These are phyloP conservation scores for Ulota crispa DNA, from an alignment of 225 moss, liverwort and hornwort species.

Conservation along the genomic window DNA sequence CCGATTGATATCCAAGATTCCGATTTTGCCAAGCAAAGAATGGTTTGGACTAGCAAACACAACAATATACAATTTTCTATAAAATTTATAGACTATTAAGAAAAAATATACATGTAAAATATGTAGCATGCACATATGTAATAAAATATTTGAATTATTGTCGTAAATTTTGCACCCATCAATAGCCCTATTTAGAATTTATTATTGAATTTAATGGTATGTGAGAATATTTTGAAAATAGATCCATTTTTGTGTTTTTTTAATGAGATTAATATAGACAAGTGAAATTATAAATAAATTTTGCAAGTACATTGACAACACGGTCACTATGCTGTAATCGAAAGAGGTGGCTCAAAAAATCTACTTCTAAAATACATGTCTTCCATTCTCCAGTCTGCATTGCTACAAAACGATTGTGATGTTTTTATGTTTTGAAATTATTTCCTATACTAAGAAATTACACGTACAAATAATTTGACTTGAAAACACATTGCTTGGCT, in stretches of 20 bases:
- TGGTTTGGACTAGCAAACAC: conserved; percentile 40
- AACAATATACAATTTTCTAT: not conserved
- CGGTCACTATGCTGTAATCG: conserved; percentile 33
- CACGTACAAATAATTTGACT: too few relatives aligned
- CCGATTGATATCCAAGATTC: conserved; percentile 27
- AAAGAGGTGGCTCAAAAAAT: conserved; percentile 45
- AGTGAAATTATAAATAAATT: not conserved
- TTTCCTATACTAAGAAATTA: too few relatives aligned
- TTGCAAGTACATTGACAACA: conserved; percentile 30
- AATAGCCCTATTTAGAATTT: too few relatives aligned
- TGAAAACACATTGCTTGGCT: rapidly evolving
- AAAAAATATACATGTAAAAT: rapidly evolving
- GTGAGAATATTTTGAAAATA: too few relatives aligned
- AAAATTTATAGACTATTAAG: rapidly evolving
- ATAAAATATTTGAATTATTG: too few relatives aligned
- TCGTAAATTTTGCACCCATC: too few relatives aligned
- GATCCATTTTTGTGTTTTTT: too few relatives aligned
- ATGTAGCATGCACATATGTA: too few relatives aligned
- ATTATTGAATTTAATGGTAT: not conserved
- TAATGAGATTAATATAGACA: not conserved
- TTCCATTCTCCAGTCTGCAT: conserved; percentile 39
- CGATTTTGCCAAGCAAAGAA: conserved; percentile 52
- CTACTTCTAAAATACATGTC: conserved; percentile 52
- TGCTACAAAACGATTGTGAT: rapidly evolving
- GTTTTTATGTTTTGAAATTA: not conserved